phyloP scores from a whole-genome alignment of 805 yeast genomes.

The Schizosaccharomyces octosporus region DNA sequence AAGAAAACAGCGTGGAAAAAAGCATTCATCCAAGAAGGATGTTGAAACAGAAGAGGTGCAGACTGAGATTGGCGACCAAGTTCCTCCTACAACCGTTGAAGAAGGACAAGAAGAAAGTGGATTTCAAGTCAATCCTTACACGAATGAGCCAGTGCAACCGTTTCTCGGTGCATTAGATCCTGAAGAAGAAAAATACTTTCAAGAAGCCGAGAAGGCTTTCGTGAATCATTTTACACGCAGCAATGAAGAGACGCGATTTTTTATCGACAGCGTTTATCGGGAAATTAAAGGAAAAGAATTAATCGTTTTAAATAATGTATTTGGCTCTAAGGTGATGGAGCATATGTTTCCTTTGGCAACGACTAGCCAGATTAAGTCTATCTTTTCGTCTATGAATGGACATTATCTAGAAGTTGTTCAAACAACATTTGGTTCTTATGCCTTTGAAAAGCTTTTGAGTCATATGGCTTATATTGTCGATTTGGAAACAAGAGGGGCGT shows the following conservation, averaged over 20 bases:
- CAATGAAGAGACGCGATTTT: conserved; percentile 38
- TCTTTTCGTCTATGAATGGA: conserved; percentile 44
- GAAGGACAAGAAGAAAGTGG: not conserved
- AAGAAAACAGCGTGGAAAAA: not conserved
- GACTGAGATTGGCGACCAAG: not conserved
- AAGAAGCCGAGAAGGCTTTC: not conserved
- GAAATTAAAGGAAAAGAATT: conserved; percentile 75
- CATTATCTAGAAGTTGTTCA: conserved; percentile 48
- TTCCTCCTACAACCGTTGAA: not conserved
- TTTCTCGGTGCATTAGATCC: not conserved
- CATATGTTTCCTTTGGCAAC: conserved; percentile 43
- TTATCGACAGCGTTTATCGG: conserved; percentile 45
- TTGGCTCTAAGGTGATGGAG: conserved; percentile 78
- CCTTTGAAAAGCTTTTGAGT: conserved; percentile 60
- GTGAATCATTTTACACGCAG: not conserved
- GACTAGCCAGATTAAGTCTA: conserved; percentile 33
- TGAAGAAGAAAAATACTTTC: conserved; percentile 1
- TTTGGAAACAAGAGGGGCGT: conserved; percentile 23
- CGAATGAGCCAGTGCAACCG: not conserved
- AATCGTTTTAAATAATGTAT: conserved; percentile 76
- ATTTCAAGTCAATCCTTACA: not conserved
- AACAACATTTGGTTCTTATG: conserved; percentile 84
- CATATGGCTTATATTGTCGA: conserved; percentile 53
- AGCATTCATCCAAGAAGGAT: not conserved
- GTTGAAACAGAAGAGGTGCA: not conserved